Conservation (phyloP, 768 basidiomycete species). For the Roridomyces roridus region DNA sequence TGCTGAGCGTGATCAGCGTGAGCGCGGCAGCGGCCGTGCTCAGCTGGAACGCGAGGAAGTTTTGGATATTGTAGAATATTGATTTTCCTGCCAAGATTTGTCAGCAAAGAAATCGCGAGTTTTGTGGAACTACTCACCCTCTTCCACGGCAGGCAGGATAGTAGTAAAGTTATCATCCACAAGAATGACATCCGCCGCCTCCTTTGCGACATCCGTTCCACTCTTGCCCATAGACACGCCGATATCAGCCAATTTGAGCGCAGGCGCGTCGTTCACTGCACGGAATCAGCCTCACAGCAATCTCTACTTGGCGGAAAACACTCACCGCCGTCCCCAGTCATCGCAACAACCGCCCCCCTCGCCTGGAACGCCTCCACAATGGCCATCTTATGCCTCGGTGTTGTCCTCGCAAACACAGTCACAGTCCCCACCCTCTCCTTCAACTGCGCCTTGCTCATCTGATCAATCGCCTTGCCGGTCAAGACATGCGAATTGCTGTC, state of each 20-base stretch:
- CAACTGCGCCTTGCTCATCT: slow-evolving; percentile 81
- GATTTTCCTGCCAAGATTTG: slow-evolving; percentile 71
- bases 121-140: slow-evolving; percentile 60
- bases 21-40: slow-evolving; percentile 97
- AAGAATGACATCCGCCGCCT: slow-evolving; percentile 95
- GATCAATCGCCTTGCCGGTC: slow-evolving; percentile 86
- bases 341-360: slow-evolving; percentile 89
- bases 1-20: slow-evolving; percentile 93
- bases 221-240: slow-evolving; percentile 98
- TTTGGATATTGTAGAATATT: slow-evolving; percentile 99
- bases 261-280: slow-evolving; percentile 93
- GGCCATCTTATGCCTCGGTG: slow-evolving; percentile 96
- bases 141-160: slow-evolving; percentile 92
- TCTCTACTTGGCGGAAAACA: no score
- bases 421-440: slow-evolving; percentile 81
- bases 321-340: slow-evolving; percentile 96
- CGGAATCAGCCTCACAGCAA: no score
- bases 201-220: slow-evolving; percentile 98
- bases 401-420: slow-evolving; percentile 93
- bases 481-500: slow-evolving; percentile 40
- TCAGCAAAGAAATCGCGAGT: slow-evolving; percentile 13
- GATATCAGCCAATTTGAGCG: slow-evolving; percentile 97
- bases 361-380: slow-evolving; percentile 95
- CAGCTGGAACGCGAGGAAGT: slow-evolving; percentile 96
- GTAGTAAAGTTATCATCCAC: slow-evolving; percentile 98